Percentiles rank a stretch among this genome's conserved stretches.
phyloP scores from a whole-genome alignment of 2,329 filamentous ascomycete species.

The Knoxdaviesia proteae region DNA sequence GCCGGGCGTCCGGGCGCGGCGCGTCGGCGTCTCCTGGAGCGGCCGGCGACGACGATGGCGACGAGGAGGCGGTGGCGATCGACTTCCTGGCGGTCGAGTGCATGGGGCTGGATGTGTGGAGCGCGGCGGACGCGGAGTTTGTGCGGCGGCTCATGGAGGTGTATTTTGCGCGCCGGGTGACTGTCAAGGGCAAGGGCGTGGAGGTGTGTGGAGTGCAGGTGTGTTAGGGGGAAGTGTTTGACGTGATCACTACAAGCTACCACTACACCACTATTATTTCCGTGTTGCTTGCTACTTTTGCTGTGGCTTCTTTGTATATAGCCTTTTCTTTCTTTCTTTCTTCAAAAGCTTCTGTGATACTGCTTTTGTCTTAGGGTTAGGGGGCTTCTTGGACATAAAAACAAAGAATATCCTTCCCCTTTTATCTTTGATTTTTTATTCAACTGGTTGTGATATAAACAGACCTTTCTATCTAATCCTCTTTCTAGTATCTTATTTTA shows the following conservation, averaged over 20 bases:
- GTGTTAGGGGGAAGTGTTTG: constrained; percentile 21
- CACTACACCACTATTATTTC: no score
- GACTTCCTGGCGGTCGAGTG: constrained; percentile 36
- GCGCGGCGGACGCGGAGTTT: constrained; percentile 46
- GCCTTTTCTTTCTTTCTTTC: no score
- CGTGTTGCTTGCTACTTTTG: no score
- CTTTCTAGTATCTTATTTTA: no score
- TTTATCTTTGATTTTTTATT: no score
- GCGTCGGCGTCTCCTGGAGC: background rate
- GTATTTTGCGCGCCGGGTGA: constrained; percentile 45
- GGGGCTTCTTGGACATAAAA: no score
- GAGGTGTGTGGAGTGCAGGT: constrained; percentile 56
- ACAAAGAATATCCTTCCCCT: no score
- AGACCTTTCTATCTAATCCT: no score
- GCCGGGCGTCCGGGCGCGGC: constrained; percentile 3
- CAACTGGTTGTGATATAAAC: no score
- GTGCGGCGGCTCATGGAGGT: constrained; percentile 36
- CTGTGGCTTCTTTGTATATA: no score
- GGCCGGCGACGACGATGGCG: constrained; percentile 8
- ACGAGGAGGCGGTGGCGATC: constrained; percentile 14
- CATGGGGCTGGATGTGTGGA: constrained; percentile 68
- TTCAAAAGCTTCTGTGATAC: no score
- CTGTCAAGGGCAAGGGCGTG: constrained; percentile 46
- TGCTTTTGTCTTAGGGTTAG: no score
- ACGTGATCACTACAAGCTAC: background rate